A percentile compares a stretch with the other conserved stretches of the same genome.
These are phyloP conservation scores for Euphrasia confusa DNA, from an alignment of 257 asterid genomes.

Conservation along the genomic window DNA sequence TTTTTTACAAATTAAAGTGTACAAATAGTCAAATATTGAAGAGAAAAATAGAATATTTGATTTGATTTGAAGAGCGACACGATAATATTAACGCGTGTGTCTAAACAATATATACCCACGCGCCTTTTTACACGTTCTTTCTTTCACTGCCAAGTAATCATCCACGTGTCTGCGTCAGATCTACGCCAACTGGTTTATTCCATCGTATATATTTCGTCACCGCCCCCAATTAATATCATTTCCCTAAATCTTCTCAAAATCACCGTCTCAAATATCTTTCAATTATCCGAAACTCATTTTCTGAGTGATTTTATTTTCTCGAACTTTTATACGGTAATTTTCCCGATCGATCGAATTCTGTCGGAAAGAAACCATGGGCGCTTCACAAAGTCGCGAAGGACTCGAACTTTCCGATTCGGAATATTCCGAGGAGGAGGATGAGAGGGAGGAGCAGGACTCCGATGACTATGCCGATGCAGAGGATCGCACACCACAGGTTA, in stretches of 20 bases:
- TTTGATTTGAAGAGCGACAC: no score
- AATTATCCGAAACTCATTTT: constrained; percentile 6
- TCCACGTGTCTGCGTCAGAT: constrained; percentile 34
- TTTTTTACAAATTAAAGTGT: no score
- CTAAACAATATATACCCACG: no score
- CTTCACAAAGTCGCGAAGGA: constrained; percentile 93
- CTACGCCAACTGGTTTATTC: constrained; percentile 28
- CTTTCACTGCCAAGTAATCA: constrained; percentile 35
- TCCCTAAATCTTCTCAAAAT: constrained; percentile 27
- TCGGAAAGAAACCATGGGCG: constrained; percentile 53
- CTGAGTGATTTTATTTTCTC: not conserved
- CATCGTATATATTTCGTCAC: not conserved
- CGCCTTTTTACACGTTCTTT: not conserved
- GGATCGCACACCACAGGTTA: constrained; percentile 35
- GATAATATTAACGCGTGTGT: no score
- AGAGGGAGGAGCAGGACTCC: constrained; percentile 47
- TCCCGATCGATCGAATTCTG: constrained; percentile 7
- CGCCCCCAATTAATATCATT: not conserved
- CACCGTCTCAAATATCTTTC: constrained; percentile 15
- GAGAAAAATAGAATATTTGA: no score
- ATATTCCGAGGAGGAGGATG: constrained; percentile 52
- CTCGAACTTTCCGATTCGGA: constrained; percentile 90
- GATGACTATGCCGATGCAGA: constrained; percentile 43
- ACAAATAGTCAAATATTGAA: no score
- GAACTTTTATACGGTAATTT: not conserved